Conservation (phyloP, 306 rosid genomes). For the Trifolium dubium region DNA sequence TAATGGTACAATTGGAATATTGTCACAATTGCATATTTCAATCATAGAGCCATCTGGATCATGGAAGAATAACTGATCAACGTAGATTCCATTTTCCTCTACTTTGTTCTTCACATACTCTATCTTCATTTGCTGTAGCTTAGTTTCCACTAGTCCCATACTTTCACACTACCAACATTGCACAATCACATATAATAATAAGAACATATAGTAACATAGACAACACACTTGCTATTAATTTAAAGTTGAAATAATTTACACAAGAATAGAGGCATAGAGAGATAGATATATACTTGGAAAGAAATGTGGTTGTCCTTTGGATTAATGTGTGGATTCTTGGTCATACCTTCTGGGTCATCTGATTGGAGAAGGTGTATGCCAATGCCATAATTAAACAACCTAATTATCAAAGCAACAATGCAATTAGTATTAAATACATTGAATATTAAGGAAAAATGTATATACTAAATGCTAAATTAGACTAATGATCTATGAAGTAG, state of each 20-base stretch:
- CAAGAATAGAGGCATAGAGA: neutral
- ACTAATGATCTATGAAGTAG: too few relatives aligned
- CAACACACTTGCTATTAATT: neutral
- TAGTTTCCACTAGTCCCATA: slow-evolving; percentile 62
- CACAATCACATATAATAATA: neutral
- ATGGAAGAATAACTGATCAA: slow-evolving; percentile 88
- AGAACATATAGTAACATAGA: neutral
- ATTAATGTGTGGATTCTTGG: slow-evolving; percentile 56
- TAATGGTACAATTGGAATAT: slow-evolving; percentile 67
- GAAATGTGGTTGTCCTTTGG: slow-evolving; percentile 76
- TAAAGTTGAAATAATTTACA: neutral
- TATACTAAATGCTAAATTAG: too few relatives aligned
- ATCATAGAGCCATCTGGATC: slow-evolving; percentile 84
- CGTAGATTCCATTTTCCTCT: slow-evolving; percentile 63
- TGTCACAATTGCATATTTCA: slow-evolving; percentile 85
- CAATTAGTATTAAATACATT: neutral
- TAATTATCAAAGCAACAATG: slow-evolving; percentile 31
- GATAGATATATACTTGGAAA: slow-evolving; percentile 51
- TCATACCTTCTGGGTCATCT: slow-evolving; percentile 57
- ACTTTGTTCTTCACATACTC: slow-evolving; percentile 64
- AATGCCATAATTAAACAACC: slow-evolving; percentile 79
- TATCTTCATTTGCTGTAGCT: slow-evolving; percentile 63
- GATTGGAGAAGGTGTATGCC: slow-evolving; percentile 84
- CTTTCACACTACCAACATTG: slow-evolving; percentile 63
- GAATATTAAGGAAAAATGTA: neutral